These are phyloP conservation scores for Elaeagnus macrophylla DNA, from an alignment of 306 rosid genomes.

Conservation along the genomic window DNA sequence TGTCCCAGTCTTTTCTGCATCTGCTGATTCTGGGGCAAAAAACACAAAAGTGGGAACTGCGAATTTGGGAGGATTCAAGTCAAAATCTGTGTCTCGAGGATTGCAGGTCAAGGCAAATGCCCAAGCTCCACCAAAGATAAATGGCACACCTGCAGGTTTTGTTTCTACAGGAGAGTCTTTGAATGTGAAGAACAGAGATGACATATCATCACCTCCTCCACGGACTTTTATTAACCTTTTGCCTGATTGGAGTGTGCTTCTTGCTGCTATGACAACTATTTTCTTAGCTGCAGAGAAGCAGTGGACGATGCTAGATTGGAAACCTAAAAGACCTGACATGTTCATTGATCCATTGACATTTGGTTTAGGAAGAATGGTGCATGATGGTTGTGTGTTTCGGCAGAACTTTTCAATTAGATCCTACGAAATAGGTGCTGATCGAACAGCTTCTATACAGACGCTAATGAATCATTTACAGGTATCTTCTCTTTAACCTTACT, in stretches of 20 bases:
- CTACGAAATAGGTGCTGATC: conserved; percentile 98
- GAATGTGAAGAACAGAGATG: conserved; percentile 43
- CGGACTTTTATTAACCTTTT: conserved; percentile 88
- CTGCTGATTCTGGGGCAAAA: conserved; percentile 39
- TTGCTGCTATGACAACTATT: conserved; percentile 96
- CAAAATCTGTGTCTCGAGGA: conserved; percentile 47
- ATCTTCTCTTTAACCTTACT: neutral
- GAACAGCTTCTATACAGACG: conserved; percentile 95
- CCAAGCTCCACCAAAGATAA: conserved; percentile 85
- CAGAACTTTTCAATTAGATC: conserved; percentile 94
- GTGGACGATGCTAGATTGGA: conserved; percentile 99
- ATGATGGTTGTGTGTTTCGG: conserved; percentile 88
- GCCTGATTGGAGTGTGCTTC: conserved; percentile 99
- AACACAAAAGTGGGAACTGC: conserved; percentile 37
- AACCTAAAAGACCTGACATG: conserved; percentile 90
- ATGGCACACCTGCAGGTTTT: conserved; percentile 58
- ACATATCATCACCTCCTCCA: conserved; percentile 50
- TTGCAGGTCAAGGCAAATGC: conserved; percentile 81
- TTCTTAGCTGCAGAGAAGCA: conserved; percentile 99
- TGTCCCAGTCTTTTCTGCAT: conserved; percentile 56
- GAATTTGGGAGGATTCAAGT: conserved; percentile 45
- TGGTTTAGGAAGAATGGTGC: conserved; percentile 86
- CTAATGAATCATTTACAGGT: conserved; percentile 98
- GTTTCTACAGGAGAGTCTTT: conserved; percentile 35
- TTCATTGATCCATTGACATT: conserved; percentile 59